Base-by-base conservation (phyloP, 116 monocot genomes). In the Trichopus zeylanicus region DNA sequence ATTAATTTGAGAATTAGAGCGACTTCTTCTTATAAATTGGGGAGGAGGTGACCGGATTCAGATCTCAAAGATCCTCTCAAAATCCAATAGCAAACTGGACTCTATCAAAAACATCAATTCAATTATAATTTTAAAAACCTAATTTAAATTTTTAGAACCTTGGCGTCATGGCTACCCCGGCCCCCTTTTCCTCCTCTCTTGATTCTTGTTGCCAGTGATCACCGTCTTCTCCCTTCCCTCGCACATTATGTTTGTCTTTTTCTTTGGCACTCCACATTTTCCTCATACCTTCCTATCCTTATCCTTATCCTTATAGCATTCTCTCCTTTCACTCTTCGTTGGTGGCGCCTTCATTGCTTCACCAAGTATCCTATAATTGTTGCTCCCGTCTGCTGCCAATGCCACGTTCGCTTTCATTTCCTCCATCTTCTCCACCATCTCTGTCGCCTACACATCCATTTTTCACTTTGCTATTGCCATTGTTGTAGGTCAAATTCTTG, bases 181-280 rank as follows among this genome's bases (percentile, higher is more conserved):
- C n/a, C n/a, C n/a, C n/a, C n/a, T n/a, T n/a, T n/a, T n/a, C n/a
- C n/a, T n/a, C n/a, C n/a, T n/a, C n/a, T n/a, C n/a, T n/a, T n/a
- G n/a, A 52, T 63, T 77, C 20, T 75, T 47, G 29, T 67, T 67
- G 1, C 74, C 77, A 20, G 60, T 58, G 47, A 85, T 77, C 42
- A 77, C 57, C 0, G 80, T 76, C 10, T 38, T 56, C 1, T 60
- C 49, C 51, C 51, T 51, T 4, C 73, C 80, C 15, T 80, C 85
- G 0, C 85, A 62, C 80, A 77, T 85, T 5, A 85, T 24, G 33
- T 80, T 76, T 19, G 34, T 70, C 67, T 84, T 75, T 62, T 75
- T 69, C 67, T 62, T 73, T 28, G 57, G 28, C 7, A 85, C 58
- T 67, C 67, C 51, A 85, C 64, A 26, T 71, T 61, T 67, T 85